A percentile compares a stretch with the other conserved stretches of the same genome.
Conservation (phyloP, 2,329 filamentous ascomycete genomes). For the Coleophoma eucalyptorum region DNA sequence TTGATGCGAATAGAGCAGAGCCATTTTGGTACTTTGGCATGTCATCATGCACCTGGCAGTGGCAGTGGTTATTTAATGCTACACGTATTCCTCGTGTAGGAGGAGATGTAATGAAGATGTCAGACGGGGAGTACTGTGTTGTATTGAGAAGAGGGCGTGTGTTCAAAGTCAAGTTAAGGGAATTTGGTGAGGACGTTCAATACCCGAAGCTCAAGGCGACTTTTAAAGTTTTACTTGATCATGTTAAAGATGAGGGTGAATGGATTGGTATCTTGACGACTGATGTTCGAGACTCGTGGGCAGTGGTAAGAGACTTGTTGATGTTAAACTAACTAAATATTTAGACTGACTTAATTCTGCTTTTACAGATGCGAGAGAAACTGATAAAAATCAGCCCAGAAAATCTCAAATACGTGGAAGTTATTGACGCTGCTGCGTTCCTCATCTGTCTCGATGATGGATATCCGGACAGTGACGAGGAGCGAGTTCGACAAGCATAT, state of each 20-base stretch:
- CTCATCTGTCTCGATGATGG: constrained; percentile 21
- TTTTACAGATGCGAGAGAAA: not conserved
- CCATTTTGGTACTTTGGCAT: no score
- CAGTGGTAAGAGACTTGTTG: constrained; percentile 8
- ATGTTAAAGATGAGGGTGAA: constrained; percentile 3
- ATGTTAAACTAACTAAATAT: no score
- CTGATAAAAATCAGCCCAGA: not conserved
- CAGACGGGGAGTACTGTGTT: constrained; percentile 20
- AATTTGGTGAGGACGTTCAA: constrained; percentile 3
- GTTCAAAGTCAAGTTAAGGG: constrained; percentile 20
- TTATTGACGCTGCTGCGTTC: constrained; percentile 19
- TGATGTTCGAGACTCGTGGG: constrained; percentile 21
- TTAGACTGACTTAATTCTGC: not conserved
- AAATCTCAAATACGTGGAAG: not conserved
- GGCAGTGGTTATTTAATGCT: constrained; percentile 28
- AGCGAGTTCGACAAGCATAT: constrained; percentile 10
- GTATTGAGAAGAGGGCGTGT: constrained; percentile 20
- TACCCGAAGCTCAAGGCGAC: constrained; percentile 10
- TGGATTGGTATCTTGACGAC: constrained; percentile 20
- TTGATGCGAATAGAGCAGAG: no score
- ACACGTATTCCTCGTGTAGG: constrained; percentile 17
- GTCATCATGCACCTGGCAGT: no score
- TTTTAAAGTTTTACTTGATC: constrained; percentile 19
- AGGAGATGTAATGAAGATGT: constrained; percentile 17
- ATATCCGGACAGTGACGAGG: constrained; percentile 8